Conservation (phyloP, 306 rosid genomes). For the Bauhinia variegata region DNA sequence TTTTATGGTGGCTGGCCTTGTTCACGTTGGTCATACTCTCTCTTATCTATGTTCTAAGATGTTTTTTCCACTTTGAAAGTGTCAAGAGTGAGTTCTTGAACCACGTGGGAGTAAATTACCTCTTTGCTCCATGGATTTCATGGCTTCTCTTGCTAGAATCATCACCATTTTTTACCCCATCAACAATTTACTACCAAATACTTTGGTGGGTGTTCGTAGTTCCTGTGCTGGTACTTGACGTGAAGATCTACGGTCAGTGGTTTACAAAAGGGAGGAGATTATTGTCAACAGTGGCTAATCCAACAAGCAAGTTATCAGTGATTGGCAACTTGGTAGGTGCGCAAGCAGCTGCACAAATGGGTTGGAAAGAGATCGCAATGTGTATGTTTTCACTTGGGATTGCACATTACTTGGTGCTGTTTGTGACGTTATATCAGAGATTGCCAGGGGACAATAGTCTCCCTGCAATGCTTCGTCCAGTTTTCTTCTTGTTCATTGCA, state of each 20-base stretch:
- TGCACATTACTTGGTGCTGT: slow-evolving; percentile 58
- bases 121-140: slow-evolving; percentile 62
- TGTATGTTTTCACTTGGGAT: slow-evolving; percentile 58
- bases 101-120: slow-evolving; percentile 53
- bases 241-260: slow-evolving; percentile 66
- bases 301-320: slow-evolving; percentile 59
- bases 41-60: slow-evolving; percentile 49
- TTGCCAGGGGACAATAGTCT: slow-evolving; percentile 44
- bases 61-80: slow-evolving; percentile 45
- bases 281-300: slow-evolving; percentile 51
- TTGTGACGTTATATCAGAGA: slow-evolving; percentile 62
- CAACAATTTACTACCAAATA: slow-evolving; percentile 20
- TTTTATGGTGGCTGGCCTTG: slow-evolving; percentile 50
- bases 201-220: slow-evolving; percentile 50
- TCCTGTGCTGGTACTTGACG: slow-evolving; percentile 54
- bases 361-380: slow-evolving; percentile 61
- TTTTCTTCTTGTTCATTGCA: slow-evolving; percentile 64
- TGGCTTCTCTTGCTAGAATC: slow-evolving; percentile 58
- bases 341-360: slow-evolving; percentile 51
- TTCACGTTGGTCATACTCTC: slow-evolving; percentile 44
- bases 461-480: slow-evolving; percentile 53
- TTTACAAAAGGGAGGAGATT: slow-evolving; percentile 52
- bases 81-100: slow-evolving; percentile 53
- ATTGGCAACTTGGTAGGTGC: slow-evolving; percentile 60
- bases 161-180: slow-evolving; percentile 41